phyloP scores from a whole-genome alignment of 495 filamentous ascomycete species.

The Lasiosphaeriaceae sp. region DNA sequence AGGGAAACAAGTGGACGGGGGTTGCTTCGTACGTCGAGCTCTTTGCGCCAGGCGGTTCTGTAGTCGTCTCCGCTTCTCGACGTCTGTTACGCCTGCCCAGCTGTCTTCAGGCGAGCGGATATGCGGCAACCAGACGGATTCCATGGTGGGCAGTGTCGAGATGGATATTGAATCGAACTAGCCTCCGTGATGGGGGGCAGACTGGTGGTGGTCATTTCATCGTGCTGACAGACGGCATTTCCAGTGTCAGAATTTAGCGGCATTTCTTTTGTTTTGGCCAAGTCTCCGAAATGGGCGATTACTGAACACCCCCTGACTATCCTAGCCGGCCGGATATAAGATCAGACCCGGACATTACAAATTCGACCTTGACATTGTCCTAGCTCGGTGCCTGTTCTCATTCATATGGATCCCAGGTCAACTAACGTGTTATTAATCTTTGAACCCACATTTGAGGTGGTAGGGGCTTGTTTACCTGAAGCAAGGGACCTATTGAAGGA shows the following conservation, averaged over 20 bases:
- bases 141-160: background rate
- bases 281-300: background rate
- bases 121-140: background rate
- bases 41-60: slow-evolving; percentile 2
- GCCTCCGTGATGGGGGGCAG: too few species aligned
- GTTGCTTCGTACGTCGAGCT: background rate
- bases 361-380: too few species aligned
- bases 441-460: too few species aligned
- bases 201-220: background rate
- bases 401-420: too few species aligned
- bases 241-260: background rate
- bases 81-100: background rate
- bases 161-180: background rate
- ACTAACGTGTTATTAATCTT: too few species aligned
- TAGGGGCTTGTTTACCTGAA: too few species aligned
- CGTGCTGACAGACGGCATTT: background rate
- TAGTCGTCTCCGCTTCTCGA: background rate
- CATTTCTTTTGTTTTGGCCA: background rate
- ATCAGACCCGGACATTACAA: too few species aligned
- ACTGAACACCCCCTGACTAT: too few species aligned
- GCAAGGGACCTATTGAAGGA: too few species aligned
- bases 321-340: too few species aligned
- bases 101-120: background rate
- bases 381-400: too few species aligned
- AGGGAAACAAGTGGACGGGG: background rate